Conservation (phyloP, 208 protist species). For the Wallacemonas sp. region DNA sequence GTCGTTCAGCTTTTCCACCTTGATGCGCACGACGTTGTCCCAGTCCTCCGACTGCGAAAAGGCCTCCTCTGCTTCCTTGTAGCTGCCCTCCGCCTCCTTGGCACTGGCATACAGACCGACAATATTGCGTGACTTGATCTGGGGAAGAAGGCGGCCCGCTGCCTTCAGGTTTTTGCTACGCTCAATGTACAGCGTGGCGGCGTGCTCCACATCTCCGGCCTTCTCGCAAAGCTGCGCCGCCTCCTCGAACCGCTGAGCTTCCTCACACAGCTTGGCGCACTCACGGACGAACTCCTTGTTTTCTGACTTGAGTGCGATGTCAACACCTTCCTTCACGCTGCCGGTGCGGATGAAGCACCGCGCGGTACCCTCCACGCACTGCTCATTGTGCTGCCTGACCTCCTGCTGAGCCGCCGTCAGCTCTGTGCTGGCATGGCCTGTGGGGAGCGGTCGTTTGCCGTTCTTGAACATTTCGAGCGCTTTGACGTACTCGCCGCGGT, state of each 20-base stretch:
- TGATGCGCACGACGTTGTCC: slow-evolving; percentile 95
- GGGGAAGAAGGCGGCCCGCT: slow-evolving; percentile 76
- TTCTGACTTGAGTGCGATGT: slow-evolving; percentile 76
- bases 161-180: slow-evolving; percentile 92
- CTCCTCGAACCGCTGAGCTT: slow-evolving; percentile 90
- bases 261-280: slow-evolving; percentile 94
- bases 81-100: slow-evolving; percentile 89
- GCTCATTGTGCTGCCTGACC: slow-evolving; percentile 76
- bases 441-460: slow-evolving; percentile 59
- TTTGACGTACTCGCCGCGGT: slow-evolving; percentile 92
- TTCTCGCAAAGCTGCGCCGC: slow-evolving; percentile 95
- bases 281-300: slow-evolving; percentile 76
- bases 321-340: slow-evolving; percentile 80
- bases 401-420: slow-evolving; percentile 67
- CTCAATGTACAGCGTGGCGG: slow-evolving; percentile 94
- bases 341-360: slow-evolving; percentile 90
- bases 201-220: slow-evolving; percentile 88
- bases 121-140: slow-evolving; percentile 94
- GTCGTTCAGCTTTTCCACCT: slow-evolving; percentile 93
- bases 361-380: slow-evolving; percentile 85
- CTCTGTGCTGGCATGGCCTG: slow-evolving; percentile 79
- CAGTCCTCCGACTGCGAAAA: slow-evolving; percentile 95
- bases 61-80: slow-evolving; percentile 91
- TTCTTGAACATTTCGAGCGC: slow-evolving; percentile 90
- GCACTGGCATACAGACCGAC: slow-evolving; percentile 91